A percentile compares a stretch with the other conserved stretches of the same genome.
phyloP scores from a whole-genome alignment of 805 yeast genomes.

The Geotrichum ghanense region DNA sequence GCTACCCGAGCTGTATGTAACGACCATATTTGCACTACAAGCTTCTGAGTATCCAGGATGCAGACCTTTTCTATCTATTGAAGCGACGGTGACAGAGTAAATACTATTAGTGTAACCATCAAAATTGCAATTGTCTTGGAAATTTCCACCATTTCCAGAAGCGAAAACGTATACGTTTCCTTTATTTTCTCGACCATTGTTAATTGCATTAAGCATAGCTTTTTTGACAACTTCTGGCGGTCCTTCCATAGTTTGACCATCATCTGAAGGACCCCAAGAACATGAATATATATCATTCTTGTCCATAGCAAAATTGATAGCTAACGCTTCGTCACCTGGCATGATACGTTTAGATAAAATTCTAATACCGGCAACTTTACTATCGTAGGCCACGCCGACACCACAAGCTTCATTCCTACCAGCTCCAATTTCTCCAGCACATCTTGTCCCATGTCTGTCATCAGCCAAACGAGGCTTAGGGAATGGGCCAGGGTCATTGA shows the following conservation, averaged over 20 bases:
- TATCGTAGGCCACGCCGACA: conserved; percentile 87
- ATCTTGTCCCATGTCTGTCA: conserved; percentile 92
- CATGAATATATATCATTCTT: conserved; percentile 90
- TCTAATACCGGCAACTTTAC: conserved; percentile 82
- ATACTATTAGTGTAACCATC: conserved; percentile 97
- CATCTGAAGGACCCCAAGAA: conserved; percentile 97
- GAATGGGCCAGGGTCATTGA: conserved; percentile 56
- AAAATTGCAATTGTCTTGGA: conserved; percentile 84
- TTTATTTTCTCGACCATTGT: conserved; percentile 65
- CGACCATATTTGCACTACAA: conserved; percentile 90
- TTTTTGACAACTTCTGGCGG: conserved; percentile 71
- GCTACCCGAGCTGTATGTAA: conserved; percentile 85
- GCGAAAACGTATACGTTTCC: conserved; percentile 94
- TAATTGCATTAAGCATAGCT: conserved; percentile 76
- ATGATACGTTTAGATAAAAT: conserved; percentile 74
- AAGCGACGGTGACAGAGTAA: conserved; percentile 89
- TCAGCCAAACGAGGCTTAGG: conserved; percentile 75
- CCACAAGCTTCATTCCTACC: conserved; percentile 79
- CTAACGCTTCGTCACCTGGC: conserved; percentile 82
- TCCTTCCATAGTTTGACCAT: conserved; percentile 75
- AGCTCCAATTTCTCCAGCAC: conserved; percentile 96
- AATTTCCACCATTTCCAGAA: conserved; percentile 81
- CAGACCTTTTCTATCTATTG: conserved; percentile 73
- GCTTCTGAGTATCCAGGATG: conserved; percentile 89
- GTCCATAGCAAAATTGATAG: conserved; percentile 69